Base-by-base conservation (phyloP, 1,284 basidiomycete species). In the Cerioporus squamosus region DNA sequence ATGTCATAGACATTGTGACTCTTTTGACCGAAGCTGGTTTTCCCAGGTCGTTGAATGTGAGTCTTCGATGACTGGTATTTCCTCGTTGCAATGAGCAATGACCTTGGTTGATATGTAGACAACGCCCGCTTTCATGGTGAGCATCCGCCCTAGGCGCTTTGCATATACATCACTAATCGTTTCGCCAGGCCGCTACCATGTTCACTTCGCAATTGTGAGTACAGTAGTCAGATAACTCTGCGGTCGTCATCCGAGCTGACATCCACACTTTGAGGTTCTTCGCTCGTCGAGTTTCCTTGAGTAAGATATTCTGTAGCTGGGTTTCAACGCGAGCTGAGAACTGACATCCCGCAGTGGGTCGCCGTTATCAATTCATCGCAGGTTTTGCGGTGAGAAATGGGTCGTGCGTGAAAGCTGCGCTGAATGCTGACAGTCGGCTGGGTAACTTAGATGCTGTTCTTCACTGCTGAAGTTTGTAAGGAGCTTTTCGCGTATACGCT, bases 281-380 rank as follows among this genome's bases (percentile, higher is more conserved):
- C n/a, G 47, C 47, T 24, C 24, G 47, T 20, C 47, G 47, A 10
- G 47, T 49, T 5, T 49, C 33, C 36, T 49, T 49, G 47, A 49
- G 47, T 49, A 17, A 49, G 47, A 20, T 3, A 17, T 26, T 44
- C 14, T 9, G 10, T 23, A 2, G 9, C 10, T 5, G 14, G 5
- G 14, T 6, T 39, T 10, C 9, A 12, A 12, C 10, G 5, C 23
- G 14, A 22, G 14, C 15, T 9, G 15, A 15, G 10, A 20, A 3
- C 45, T 46, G 26, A 46, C 17, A 1, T 15, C 38, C 5, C 26
- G 18, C 10, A 49, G 47, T 49, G 18, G 47, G 47, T 17, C 20
- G 24, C 3, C 47, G 33, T 17, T 49, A 49, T 17, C 33, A 9
- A 7, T 38, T 29, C 33, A 24, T 49, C 7, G 17, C 47, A 12